Percentiles rank a stretch among this genome's conserved stretches.
These are phyloP conservation scores for Fomitopsis pulvina DNA, from an alignment of 768 basidiomycete species.

Conservation along the genomic window DNA sequence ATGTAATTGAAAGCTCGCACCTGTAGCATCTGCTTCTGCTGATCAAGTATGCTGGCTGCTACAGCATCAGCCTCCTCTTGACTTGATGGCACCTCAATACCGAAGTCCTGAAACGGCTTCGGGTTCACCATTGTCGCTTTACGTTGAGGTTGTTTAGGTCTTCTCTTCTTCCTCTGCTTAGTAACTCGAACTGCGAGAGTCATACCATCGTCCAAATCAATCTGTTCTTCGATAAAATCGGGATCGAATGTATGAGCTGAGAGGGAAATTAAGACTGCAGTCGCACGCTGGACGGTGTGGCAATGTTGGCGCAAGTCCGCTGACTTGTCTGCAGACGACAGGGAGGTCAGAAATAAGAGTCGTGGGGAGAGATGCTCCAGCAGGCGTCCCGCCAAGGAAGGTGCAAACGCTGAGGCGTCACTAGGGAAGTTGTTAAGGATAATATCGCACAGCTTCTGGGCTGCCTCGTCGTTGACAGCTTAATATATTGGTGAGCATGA, in stretches of 20 bases:
- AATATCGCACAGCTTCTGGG: not conserved
- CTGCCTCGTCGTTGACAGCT: not conserved
- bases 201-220: not conserved
- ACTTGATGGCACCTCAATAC: conserved; percentile 18
- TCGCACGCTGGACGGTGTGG: not conserved
- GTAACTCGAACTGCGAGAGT: not conserved
- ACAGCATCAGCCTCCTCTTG: conserved; percentile 14
- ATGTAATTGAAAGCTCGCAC: conserved; percentile 17
- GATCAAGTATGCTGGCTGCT: conserved; percentile 10
- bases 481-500: not conserved
- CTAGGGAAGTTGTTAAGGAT: conserved; percentile 4
- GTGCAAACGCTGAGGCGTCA: not conserved
- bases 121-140: conserved; percentile 14
- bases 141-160: conserved; percentile 4
- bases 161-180: conserved; percentile 15
- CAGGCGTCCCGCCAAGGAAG: not conserved
- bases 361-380: conserved; percentile 6
- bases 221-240: not conserved
- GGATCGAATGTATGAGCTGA: not conserved
- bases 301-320: not conserved
- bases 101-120: conserved; percentile 24
- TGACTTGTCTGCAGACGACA: conserved; percentile 1
- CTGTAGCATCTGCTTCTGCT: conserved; percentile 22
- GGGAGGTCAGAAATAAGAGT: conserved; percentile 8
- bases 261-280: not conserved